A percentile compares a stretch with the other conserved stretches of the same genome.
These are phyloP conservation scores for Cystobasidium slooffiae DNA, from an alignment of 1,284 basidiomycete genomes.

Conservation along the genomic window DNA sequence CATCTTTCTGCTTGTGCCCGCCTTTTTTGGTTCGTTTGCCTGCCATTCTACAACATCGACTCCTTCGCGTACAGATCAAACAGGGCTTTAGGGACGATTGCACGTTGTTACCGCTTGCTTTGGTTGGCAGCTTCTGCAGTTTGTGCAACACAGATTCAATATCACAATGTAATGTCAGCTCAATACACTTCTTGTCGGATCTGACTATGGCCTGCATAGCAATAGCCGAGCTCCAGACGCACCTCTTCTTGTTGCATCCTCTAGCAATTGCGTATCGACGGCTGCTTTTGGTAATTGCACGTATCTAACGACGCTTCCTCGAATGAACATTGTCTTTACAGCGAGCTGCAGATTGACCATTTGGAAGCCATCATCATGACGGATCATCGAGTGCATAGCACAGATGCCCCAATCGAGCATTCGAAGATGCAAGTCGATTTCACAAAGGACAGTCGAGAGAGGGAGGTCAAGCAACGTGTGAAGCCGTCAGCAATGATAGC, in stretches of 20 bases:
- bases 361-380: not conserved
- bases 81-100: not conserved
- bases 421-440: not conserved
- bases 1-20: too few species aligned
- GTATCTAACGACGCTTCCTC: slow-evolving; percentile 96
- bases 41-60: too few species aligned
- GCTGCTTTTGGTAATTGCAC: slow-evolving; percentile 90
- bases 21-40: too few species aligned
- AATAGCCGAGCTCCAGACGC: slow-evolving; percentile 42
- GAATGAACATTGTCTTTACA: slow-evolving; percentile 98
- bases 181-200: not conserved
- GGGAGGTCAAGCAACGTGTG: not conserved
- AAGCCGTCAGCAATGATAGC: not conserved
- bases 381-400: not conserved
- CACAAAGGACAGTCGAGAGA: not conserved
- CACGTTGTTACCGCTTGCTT: slow-evolving; percentile 28
- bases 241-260: slow-evolving; percentile 94
- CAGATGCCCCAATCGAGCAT: too few species aligned
- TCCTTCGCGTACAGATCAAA: too few species aligned
- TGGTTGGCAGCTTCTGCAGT: slow-evolving; percentile 37
- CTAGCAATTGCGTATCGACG: slow-evolving; percentile 92
- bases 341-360: slow-evolving; percentile 71
- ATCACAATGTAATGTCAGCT: not conserved
- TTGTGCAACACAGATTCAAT: not conserved
- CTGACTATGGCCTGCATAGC: not conserved